A percentile compares a stretch with the other conserved stretches of the same genome.
These are phyloP conservation scores for Pleurotus tuoliensis DNA, from an alignment of 768 basidiomycete species.

Conservation along the genomic window DNA sequence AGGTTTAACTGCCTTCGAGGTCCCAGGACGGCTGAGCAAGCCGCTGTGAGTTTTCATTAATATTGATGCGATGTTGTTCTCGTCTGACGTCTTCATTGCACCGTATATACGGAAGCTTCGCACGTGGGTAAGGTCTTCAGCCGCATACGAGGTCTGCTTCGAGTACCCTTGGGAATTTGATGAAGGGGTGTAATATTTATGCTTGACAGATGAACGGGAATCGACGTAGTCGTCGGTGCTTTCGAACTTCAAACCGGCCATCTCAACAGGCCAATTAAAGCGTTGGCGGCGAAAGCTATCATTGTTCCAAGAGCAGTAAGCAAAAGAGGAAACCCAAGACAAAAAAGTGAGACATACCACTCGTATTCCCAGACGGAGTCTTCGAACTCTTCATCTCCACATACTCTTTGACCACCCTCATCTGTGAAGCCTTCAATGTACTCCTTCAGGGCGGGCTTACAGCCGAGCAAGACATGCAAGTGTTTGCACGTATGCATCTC, in stretches of 20 bases:
- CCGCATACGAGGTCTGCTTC: slow-evolving; percentile 14
- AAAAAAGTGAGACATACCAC: slow-evolving; percentile 33
- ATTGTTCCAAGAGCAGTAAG: slow-evolving; percentile 3
- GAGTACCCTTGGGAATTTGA: slow-evolving; percentile 16
- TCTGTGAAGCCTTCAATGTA: slow-evolving; percentile 38
- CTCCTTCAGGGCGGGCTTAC: slow-evolving; percentile 52
- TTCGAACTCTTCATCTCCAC: slow-evolving; percentile 32
- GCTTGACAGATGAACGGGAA: slow-evolving; percentile 6
- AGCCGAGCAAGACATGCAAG: slow-evolving; percentile 60
- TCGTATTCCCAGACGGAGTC: slow-evolving; percentile 55
- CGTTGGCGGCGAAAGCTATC: slow-evolving; percentile 62
- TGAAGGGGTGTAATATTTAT: slow-evolving; percentile 2
- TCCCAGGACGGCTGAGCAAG: neutral
- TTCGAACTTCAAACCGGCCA: slow-evolving; percentile 25
- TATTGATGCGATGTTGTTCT: neutral
- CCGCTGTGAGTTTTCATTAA: slow-evolving; percentile 1
- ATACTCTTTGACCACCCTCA: slow-evolving; percentile 29
- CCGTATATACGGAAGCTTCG: slow-evolving; percentile 50
- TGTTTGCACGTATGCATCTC: slow-evolving; percentile 77
- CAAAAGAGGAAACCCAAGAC: neutral
- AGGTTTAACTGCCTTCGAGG: neutral
- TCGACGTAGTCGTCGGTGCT: slow-evolving; percentile 11
- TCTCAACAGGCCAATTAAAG: slow-evolving; percentile 63
- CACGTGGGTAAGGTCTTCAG: slow-evolving; percentile 42
- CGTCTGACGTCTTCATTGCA: slow-evolving; percentile 35